Base-by-base conservation (phyloP, 2,329 filamentous ascomycete species). In the Emergomyces orientalis region DNA sequence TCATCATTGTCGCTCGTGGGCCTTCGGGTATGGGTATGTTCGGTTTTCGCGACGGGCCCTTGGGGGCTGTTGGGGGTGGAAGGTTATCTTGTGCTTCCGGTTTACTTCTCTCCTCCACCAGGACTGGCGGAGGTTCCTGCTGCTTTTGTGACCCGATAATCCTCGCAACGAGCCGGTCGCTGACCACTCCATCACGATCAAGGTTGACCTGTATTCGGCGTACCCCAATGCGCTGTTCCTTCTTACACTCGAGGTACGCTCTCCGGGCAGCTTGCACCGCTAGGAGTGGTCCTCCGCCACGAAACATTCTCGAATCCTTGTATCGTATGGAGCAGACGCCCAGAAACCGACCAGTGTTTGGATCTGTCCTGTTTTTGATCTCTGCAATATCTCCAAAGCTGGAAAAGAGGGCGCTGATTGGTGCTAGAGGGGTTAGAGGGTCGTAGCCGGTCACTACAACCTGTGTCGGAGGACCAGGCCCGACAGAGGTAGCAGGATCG, bases 391-490 rank as follows among this genome's bases (percentile, higher is more conserved):
- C 90, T 61, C 91, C 91, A 76, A 89, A 96, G 2, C 84, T 85
- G 22, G 87, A 85, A 73, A 96, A 95, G 61, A 90, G 84, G 55
- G 88, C 85, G 22, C 84, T 85, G 59, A 96, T 83, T 69, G 90
- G 89, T 62, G 86, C 84, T 69, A 96, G 90, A 14, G 90, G 85
- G 49, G 89, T 88, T 67, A 97, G 80, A 7, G 93, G 92, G 75
- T 97, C 94, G 73, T 97, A 97, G n/a, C 91, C 91, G n/a, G 87
- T 92, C 25, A 97, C 91, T 3, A 97, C 88, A 58, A 99, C 86
- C 73, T 96, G 91, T 2, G 89, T 91, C 1, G 94, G 90, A 17
- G 93, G 93, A 0, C 91, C 91, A 30, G 91, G 90, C 0, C 92
- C 93, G 69, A 95, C 86, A 1, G 93, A 96, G 4, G 90, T 91